Evolutionary conservation across 73 alveolate species (phyloP), one percentile per base, ranked within the genome.

Genomic region (Diophrys appendiculata): DNA sequence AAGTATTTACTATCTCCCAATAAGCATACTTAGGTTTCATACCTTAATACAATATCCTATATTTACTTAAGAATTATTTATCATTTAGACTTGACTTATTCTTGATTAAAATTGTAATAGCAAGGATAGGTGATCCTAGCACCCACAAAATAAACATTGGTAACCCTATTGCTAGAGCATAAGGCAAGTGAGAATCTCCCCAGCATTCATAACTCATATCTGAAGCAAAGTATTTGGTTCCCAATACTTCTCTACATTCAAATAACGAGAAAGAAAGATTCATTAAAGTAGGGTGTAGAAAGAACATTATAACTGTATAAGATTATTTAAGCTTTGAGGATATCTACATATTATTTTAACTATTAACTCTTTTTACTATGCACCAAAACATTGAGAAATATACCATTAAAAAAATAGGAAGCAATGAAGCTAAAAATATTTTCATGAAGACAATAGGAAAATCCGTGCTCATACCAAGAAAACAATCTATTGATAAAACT

Each of bases 1-100:
- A 29, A 28, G 87, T 84, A 78, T 77, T 77, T 0, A 77, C 87
- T 54, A 84, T 55, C 54, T 84, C 92, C 92, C 92, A 84, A 33
- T 69, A 84, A 74, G 54, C 76, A n/a, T 27, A 72, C 31, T 70
- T 33, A 14, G 72, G 71, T 71, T 80, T 43, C 1, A 84, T 54
- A 23, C 92, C 92, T 53, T 69, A 60, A 60, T 84, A 84, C 29
- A 84, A 65, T 73, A 84, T 69, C 71, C 84, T 52, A 33, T 65
- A 77, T 35, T 74, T 76, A 22, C 73, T 31, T n/a, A 64, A 34
- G 65, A 84, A 56, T 22, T 33, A 24, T 1, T 69, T 73, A 56
- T 84, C 88, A 14, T 68, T 31, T 18, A 84, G 67, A 29, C 31
- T 43, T 68, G 68, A 29, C 52, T 84, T 43, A 35, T 84, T 81